Conservation (phyloP, 768 basidiomycete species). For the Asterophora parasitica region DNA sequence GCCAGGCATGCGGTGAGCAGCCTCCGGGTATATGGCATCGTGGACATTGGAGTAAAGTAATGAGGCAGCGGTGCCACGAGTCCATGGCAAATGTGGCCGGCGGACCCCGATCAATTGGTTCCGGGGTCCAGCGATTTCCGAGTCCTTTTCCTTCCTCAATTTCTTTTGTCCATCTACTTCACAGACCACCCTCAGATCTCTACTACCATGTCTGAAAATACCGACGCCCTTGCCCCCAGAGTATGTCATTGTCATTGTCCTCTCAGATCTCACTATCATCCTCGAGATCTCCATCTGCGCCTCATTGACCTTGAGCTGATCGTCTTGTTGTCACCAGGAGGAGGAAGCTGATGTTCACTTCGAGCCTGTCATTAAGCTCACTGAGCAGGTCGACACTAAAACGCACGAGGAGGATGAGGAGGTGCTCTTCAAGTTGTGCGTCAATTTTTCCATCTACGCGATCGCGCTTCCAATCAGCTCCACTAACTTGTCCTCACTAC, state of each 20-base stretch:
- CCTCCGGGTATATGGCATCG: slow-evolving; percentile 30
- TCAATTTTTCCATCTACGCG: slow-evolving; percentile 28
- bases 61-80: not conserved
- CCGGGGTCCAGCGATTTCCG: slow-evolving; percentile 13
- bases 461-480: slow-evolving; percentile 29
- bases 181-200: slow-evolving; percentile 24
- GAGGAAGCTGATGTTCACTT: slow-evolving; percentile 89
- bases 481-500: slow-evolving; percentile 19
- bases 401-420: slow-evolving; percentile 94
- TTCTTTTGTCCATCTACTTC: slow-evolving; percentile 15
- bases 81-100: not conserved
- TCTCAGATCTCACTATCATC: slow-evolving; percentile 12
- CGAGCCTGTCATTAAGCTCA: slow-evolving; percentile 95
- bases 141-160: slow-evolving; percentile 1
- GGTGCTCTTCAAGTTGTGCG: slow-evolving; percentile 92
- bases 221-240: slow-evolving; percentile 67
- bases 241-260: slow-evolving; percentile 38
- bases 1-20: slow-evolving; percentile 34
- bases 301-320: slow-evolving; percentile 9
- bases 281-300: slow-evolving; percentile 4
- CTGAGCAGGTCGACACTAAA: slow-evolving; percentile 92
- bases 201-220: slow-evolving; percentile 49
- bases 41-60: slow-evolving; percentile 10
- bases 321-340: slow-evolving; percentile 34
- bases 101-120: slow-evolving; percentile 17